Evolutionary conservation across 2,329 filamentous ascomycete species (phyloP).

Genomic region (Nakataea oryzae): DNA sequence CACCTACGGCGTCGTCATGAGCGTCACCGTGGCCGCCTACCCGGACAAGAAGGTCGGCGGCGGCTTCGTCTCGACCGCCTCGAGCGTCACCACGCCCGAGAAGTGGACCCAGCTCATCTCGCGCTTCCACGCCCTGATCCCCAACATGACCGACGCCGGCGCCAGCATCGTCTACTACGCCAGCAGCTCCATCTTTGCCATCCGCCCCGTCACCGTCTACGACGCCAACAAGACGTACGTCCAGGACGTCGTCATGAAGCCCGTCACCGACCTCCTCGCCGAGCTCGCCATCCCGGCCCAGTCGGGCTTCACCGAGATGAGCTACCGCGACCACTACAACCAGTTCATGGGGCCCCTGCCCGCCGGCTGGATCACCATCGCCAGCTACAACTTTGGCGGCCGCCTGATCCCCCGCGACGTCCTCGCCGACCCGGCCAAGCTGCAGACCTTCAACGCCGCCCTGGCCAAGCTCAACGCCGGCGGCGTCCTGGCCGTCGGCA

Average conservation of each 20-base stretch:
- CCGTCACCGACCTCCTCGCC: background rate
- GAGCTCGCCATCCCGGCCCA: background rate
- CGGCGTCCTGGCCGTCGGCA: background rate
- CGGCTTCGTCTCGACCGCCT: background rate
- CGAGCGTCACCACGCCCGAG: background rate
- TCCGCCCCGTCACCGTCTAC: background rate
- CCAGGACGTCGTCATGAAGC: background rate
- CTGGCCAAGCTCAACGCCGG: background rate
- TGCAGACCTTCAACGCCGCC: background rate
- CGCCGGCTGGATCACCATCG: constrained; percentile 3
- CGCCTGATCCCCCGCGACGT: constrained; percentile 1
- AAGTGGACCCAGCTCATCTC: background rate
- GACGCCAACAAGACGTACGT: background rate
- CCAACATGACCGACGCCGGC: constrained; percentile 1
- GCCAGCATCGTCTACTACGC: background rate
- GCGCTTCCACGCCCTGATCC: background rate
- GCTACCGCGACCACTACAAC: background rate
- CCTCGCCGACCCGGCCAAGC: background rate
- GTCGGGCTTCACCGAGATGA: background rate
- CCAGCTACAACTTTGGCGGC: constrained; percentile 3
- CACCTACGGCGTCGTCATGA: constrained; percentile 40
- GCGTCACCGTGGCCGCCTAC: constrained; percentile 18
- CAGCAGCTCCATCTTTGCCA: background rate
- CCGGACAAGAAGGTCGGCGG: background rate
- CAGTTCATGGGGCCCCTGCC: background rate